Percentiles rank a stretch among this genome's conserved stretches.
Conservation (phyloP, 106 monocot genomes). For the Dendrobium chrysotoxum region DNA sequence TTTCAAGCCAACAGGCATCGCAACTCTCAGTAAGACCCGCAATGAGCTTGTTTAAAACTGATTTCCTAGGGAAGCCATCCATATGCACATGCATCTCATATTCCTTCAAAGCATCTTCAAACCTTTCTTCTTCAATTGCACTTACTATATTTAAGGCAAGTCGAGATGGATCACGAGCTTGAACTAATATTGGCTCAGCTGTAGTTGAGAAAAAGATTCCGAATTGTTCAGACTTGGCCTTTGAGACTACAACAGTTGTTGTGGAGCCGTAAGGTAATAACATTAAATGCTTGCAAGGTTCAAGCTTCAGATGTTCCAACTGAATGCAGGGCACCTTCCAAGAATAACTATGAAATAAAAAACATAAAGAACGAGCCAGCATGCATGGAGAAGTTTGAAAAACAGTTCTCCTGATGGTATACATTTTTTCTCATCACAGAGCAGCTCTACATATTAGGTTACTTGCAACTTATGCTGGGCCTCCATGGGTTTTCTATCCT, state of each 20-base stretch:
- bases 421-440: constrained; percentile 14
- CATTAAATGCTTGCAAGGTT: not conserved
- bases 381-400: not conserved
- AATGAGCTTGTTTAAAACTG: constrained; percentile 54
- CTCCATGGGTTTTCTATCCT: not conserved
- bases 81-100: constrained; percentile 59
- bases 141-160: constrained; percentile 33
- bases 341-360: constrained; percentile 1
- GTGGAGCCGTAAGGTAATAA: not conserved
- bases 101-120: constrained; percentile 66
- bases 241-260: not conserved
- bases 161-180: constrained; percentile 32
- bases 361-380: not conserved
- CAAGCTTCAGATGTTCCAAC: not conserved
- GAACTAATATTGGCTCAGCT: constrained; percentile 29
- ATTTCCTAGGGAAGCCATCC: constrained; percentile 68
- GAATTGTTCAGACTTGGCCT: not conserved
- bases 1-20: constrained; percentile 50
- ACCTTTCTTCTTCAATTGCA: constrained; percentile 46
- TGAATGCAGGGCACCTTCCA: not conserved
- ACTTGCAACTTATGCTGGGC: not conserved
- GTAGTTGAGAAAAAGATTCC: constrained; percentile 15
- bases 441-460: not conserved
- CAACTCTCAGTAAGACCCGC: constrained; percentile 62
- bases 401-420: constrained; percentile 14